Evolutionary conservation across 768 basidiomycete species (phyloP), one percentile per base, ranked within the genome.

Genomic region (Hygrophorus pudorinus): DNA sequence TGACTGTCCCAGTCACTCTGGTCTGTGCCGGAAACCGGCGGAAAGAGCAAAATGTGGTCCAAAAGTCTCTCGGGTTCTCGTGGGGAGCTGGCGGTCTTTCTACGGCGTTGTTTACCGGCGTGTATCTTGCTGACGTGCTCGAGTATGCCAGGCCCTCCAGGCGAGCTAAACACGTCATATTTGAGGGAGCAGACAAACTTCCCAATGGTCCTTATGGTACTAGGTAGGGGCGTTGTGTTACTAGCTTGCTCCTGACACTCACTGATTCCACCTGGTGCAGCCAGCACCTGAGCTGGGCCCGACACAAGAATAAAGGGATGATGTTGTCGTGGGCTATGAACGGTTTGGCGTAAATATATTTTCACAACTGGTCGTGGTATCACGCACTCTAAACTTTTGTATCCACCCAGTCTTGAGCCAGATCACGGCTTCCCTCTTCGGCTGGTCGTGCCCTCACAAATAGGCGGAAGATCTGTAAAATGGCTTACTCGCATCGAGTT

Each of bases 401-500:
- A 80, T 45, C 78, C 78, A 1, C 56, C 70, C 17, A 67, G 71
- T 51, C 63, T 82, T 6, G 68, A 71, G 37, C 77, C 78, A 4
- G 79, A 81, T 50, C 80, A 83, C 47, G 80, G 80, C 9, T 79
- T 68, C 50, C 80, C 80, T 0, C 53, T 82, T n/a, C 67, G 80
- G n/a, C 56, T 79, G 4, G 64, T 82, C 47, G 65, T 81, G 0
- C 79, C 80, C 0, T 75, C 75, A 3, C 72, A 78, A 44, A 79
- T 82, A 35, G 80, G 79, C 18, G 79, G 77, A 3, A 62, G 75
- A 20, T 71, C 68, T 20, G 74, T 78, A 16, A 71, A 81, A 61
- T 82, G 80, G 80, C 58, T 82, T 27, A 66, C 56, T 37, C 62
- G 63, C 31, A 78, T 81, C 46, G 73, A 77, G 51, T 51, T 79